phyloP scores from a whole-genome alignment of 192 early-diverging fungal genomes.

The Coemansia sp. region DNA sequence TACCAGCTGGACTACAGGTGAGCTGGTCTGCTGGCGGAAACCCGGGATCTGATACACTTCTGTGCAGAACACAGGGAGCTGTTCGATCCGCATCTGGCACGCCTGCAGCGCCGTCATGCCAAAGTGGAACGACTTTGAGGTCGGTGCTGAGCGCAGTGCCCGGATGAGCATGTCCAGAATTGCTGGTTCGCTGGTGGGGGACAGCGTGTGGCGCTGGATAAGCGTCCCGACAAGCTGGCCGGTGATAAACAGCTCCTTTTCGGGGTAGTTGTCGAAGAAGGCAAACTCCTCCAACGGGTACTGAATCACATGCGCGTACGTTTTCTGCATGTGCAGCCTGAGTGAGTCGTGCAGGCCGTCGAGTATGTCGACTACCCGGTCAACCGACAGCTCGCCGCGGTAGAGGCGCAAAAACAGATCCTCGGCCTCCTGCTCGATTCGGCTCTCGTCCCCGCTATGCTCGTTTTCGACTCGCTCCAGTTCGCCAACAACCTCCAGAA shows the following conservation, averaged over 20 bases:
- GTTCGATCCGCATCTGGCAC: conserved; percentile 76
- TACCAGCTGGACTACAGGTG: conserved; percentile 38
- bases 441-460: conserved; percentile 32
- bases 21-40: conserved; percentile 60
- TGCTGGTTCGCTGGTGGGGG: conserved; percentile 71
- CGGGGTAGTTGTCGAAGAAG: conserved; percentile 92
- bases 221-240: conserved; percentile 86
- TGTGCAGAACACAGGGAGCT: conserved; percentile 89
- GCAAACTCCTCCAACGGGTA: conserved; percentile 95
- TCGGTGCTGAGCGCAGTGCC: conserved; percentile 72
- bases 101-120: conserved; percentile 81
- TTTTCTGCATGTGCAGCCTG: conserved; percentile 70
- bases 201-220: conserved; percentile 85
- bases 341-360: conserved; percentile 75
- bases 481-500: conserved; percentile 36
- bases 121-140: conserved; percentile 86
- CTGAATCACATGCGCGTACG: conserved; percentile 87
- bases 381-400: conserved; percentile 62
- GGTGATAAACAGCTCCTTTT: conserved; percentile 85
- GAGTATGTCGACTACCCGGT: conserved; percentile 80
- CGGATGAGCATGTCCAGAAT: conserved; percentile 89
- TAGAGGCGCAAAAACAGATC: conserved; percentile 49
- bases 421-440: conserved; percentile 52
- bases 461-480: conserved; percentile 42
- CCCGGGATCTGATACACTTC: conserved; percentile 79